Conservation (phyloP, 257 asterid species). For the Dorcoceras hygrometricum region DNA sequence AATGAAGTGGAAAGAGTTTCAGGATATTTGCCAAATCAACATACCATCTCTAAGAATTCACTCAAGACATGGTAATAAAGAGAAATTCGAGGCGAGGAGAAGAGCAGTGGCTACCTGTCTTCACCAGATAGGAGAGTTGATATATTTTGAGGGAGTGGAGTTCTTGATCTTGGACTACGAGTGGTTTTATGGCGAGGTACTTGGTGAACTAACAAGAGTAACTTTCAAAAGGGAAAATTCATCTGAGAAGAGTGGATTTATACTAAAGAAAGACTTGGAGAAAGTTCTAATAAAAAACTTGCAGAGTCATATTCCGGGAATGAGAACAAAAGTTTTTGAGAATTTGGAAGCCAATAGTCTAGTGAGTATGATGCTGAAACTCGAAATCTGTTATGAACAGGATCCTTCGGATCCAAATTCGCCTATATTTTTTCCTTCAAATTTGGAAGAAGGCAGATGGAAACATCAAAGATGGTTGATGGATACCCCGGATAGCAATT, state of each 20-base stretch:
- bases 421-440: conserved; percentile 51
- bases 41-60: conserved; percentile 64
- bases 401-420: conserved; percentile 59
- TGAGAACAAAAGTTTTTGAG: conserved; percentile 53
- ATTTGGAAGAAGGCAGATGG: conserved; percentile 70
- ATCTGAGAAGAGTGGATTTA: conserved; percentile 47
- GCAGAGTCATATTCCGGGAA: conserved; percentile 56
- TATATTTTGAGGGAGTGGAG: conserved; percentile 59
- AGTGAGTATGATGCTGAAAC: conserved; percentile 72
- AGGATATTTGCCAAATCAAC: conserved; percentile 75
- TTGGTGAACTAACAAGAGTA: conserved; percentile 49
- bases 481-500: conserved; percentile 40
- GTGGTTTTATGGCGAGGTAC: conserved; percentile 80
- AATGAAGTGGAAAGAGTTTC: conserved; percentile 76
- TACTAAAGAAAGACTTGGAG: conserved; percentile 67
- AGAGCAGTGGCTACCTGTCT: conserved; percentile 61
- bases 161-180: conserved; percentile 67
- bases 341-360: conserved; percentile 56
- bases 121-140: conserved; percentile 77
- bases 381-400: conserved; percentile 77
- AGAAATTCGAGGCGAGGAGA: conserved; percentile 66
- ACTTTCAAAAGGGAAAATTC: conserved; percentile 45
- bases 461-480: conserved; percentile 64
- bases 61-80: conserved; percentile 56
- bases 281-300: conserved; percentile 54